Conservation (phyloP, 768 basidiomycete genomes). For the Psilocybe sp. region DNA sequence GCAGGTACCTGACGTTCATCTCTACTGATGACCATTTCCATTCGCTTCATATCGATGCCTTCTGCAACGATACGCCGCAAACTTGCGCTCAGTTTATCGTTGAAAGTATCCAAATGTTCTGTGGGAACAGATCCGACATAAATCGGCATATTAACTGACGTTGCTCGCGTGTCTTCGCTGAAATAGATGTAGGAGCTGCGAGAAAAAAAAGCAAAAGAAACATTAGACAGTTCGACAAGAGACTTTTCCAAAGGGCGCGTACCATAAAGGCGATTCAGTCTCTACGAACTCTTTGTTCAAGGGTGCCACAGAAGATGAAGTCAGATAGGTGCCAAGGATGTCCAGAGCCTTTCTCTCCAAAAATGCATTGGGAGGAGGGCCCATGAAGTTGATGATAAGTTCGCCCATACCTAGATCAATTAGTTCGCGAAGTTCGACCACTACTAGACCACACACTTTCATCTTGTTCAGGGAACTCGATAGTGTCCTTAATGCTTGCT, state of each 20-base stretch:
- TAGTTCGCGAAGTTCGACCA: conserved; percentile 1
- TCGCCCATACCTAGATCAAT: conserved; percentile 65
- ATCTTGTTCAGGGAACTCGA: conserved; percentile 96
- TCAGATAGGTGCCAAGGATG: conserved; percentile 83
- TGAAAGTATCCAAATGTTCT: conserved; percentile 73
- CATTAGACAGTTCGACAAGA: background rate
- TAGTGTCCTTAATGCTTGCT: conserved; percentile 53
- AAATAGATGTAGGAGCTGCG: conserved; percentile 86
- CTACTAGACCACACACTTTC: conserved; percentile 51
- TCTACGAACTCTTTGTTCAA: conserved; percentile 92
- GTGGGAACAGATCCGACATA: conserved; percentile 84
- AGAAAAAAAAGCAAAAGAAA: background rate
- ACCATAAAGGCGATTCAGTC: conserved; percentile 88
- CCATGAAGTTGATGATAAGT: conserved; percentile 71
- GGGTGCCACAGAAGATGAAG: conserved; percentile 78
- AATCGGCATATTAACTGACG: conserved; percentile 67
- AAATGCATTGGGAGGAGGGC: conserved; percentile 70
- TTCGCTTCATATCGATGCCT: conserved; percentile 88
- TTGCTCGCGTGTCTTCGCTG: conserved; percentile 71
- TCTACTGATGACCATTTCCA: conserved; percentile 80
- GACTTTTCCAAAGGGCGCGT: conserved; percentile 14
- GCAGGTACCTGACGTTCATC: conserved; percentile 77
- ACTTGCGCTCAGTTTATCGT: conserved; percentile 62
- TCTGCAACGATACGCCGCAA: conserved; percentile 66
- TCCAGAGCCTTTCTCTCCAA: conserved; percentile 83